Base-by-base conservation (phyloP, 495 filamentous ascomycete species). In the Neurospora sp. region DNA sequence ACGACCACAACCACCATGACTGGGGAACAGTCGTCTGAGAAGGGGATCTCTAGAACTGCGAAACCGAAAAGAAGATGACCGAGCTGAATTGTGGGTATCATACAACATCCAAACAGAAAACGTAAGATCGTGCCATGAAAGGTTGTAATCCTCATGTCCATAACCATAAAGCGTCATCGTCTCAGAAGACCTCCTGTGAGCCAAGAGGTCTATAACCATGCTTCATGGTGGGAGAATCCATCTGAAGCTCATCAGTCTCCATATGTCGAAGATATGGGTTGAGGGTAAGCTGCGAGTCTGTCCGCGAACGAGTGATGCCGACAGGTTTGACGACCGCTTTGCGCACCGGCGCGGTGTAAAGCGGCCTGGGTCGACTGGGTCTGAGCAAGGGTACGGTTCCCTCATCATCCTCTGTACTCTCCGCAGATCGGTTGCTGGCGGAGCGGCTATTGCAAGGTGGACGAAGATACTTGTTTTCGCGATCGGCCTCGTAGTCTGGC, bases 191-290 rank as follows among this genome's bases (percentile, higher is more conserved):
- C 38, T 69, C 71, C 23, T 69, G 71, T 16, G 71, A 72, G 18
- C 54, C 71, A 44, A 72, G 48, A 23, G 37, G 69, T 46, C 69
- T 46, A 70, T 70, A 70, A 38, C 66, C 72, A 54, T 71, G 27
- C 66, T 27, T 54, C 16, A 39, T 37, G 11, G 35, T 23, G 10
- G 66, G 27, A n/a, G 41, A 23, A 40, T 39, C 66, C 66, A 70
- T 70, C 72, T 73, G 72, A 1, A 73, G 42, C 66, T 73, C 72
- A 27, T 73, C 72, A 6, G 70, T 23, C 18, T 70, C 72, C 39
- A 70, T 73, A 20, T 54, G 69, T 18, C 20, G 69, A 35, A 39
- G 12, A 37, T 39, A 69, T 0, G 37, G 31, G 27, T n/a, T n/a
- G 41, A 39, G 3, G 10, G 66, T 39, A 18, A 73, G 48, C 16